Percentiles rank a stretch among this genome's conserved stretches.
phyloP scores from a whole-genome alignment of 2,329 filamentous ascomycete genomes.

The Scytalidium sp. region DNA sequence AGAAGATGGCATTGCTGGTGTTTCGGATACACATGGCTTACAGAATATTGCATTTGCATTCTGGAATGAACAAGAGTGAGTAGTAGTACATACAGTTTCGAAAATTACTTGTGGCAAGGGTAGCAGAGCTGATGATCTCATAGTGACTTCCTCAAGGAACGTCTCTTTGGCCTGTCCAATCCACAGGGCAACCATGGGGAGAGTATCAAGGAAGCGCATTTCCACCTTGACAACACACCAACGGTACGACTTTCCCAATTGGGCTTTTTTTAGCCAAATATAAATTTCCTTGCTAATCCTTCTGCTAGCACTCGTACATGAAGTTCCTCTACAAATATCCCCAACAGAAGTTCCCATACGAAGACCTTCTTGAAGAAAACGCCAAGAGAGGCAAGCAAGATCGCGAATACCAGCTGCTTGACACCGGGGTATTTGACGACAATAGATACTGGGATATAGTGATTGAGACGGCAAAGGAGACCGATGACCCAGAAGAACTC shows the following conservation, averaged over 20 bases:
- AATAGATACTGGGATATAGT: constrained; percentile 95
- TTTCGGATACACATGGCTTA: constrained; percentile 85
- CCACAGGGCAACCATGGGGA: constrained; percentile 97
- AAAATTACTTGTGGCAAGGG: constrained; percentile 31
- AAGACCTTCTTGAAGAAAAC: constrained; percentile 83
- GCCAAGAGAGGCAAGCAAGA: constrained; percentile 72
- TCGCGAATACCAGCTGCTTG: constrained; percentile 85
- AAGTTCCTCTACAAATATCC: constrained; percentile 98
- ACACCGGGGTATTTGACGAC: constrained; percentile 85
- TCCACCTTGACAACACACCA: constrained; percentile 93
- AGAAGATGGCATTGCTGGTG: constrained; percentile 93
- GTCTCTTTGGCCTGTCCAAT: constrained; percentile 91
- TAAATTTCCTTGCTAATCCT: constrained; percentile 9
- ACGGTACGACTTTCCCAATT: constrained; percentile 21
- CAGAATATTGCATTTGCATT: constrained; percentile 96
- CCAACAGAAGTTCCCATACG: constrained; percentile 86
- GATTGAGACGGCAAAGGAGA: constrained; percentile 93
- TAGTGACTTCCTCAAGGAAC: constrained; percentile 90
- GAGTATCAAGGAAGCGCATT: constrained; percentile 94
- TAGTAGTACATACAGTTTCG: constrained; percentile 13
- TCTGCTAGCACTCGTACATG: constrained; percentile 87
- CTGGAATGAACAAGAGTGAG: constrained; percentile 95
- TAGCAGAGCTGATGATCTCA: constrained; percentile 26
- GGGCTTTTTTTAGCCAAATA: neutral
- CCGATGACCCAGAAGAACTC: constrained; percentile 86